Evolutionary conservation across 2,329 filamentous ascomycete species (phyloP), one percentile per base, ranked within the genome.

Genomic region (Fulvia fulva): DNA sequence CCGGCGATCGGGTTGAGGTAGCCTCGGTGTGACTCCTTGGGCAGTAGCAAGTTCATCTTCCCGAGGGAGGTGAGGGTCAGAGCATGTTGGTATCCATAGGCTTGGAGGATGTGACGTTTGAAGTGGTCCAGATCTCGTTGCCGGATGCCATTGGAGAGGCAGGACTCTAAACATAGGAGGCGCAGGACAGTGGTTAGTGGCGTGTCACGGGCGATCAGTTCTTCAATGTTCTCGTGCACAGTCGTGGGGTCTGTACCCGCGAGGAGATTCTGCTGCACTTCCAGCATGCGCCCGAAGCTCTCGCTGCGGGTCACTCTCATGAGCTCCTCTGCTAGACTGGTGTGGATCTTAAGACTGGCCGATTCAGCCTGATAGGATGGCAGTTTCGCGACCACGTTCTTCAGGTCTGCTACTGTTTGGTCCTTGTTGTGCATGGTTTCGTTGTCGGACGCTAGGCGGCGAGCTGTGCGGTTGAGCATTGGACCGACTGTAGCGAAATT

Each of bases 401-500:
- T 89, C 30, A 99, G 84, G 72, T 99, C 94, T 3, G 91, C 87
- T 19, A 94, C 91, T 1, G 90, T 92, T 72, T 94, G 95, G 4
- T 90, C 88, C 51, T 85, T 85, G 72, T 77, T 74, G 56, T 96
- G 90, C 61, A 93, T 89, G 63, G 83, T 88, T 70, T 97, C 91
- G 71, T 96, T 96, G 70, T 97, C 92, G 66, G 79, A 90, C 69
- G 89, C 89, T 23, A 99, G 79, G 12, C 93, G 87, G 28, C 91
- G 86, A 4, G 94, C 95, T 12, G 95, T 89, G 72, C 92, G 93
- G 74, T 97, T 96, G 61, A 99, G 80, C 8, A 95, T 78, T 53
- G 86, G 87, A 14, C 94, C 94, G 41, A 99, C 91, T 55, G 96
- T 91, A 34, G 92, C 93, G 73, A 97, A 99, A 72, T 99, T 99